A percentile compares a stretch with the other conserved stretches of the same genome.
Conservation (phyloP, 1,284 basidiomycete genomes). For the Ceratobasidium sp. region DNA sequence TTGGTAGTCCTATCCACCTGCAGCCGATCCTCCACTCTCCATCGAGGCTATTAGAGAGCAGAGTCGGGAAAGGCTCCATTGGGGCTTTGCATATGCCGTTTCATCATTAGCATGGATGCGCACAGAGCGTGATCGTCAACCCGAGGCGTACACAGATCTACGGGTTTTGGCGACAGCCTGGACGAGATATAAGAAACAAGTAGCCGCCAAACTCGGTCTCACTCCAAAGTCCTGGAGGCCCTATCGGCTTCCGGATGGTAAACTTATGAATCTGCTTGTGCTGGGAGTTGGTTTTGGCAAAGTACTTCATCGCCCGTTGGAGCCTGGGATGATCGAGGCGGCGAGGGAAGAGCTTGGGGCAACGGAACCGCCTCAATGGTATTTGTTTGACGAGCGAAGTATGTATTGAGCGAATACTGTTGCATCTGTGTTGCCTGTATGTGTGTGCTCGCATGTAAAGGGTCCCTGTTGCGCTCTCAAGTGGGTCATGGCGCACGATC, state of each 20-base stretch:
- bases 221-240: neutral
- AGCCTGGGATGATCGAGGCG: neutral
- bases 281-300: constrained; percentile 1
- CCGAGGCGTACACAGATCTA: neutral
- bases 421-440: neutral
- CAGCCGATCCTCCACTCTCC: neutral
- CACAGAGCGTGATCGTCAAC: neutral
- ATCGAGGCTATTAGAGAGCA: neutral
- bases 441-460: too few species aligned
- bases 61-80: neutral
- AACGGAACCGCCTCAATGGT: neutral
- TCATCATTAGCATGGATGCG: neutral
- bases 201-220: neutral
- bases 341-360: neutral
- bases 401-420: neutral
- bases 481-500: constrained; percentile 97
- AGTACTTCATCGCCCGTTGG: neutral
- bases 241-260: neutral
- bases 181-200: neutral
- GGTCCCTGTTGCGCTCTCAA: constrained; percentile 94
- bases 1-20: neutral
- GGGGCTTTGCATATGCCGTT: neutral
- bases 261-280: neutral
- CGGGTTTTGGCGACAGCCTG: neutral
- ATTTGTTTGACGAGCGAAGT: constrained; percentile 1